A percentile compares a stretch with the other conserved stretches of the same genome.
Evolutionary conservation across 106 monocot genomes (phyloP).

Genomic region (Apostasia shenzhenica): DNA sequence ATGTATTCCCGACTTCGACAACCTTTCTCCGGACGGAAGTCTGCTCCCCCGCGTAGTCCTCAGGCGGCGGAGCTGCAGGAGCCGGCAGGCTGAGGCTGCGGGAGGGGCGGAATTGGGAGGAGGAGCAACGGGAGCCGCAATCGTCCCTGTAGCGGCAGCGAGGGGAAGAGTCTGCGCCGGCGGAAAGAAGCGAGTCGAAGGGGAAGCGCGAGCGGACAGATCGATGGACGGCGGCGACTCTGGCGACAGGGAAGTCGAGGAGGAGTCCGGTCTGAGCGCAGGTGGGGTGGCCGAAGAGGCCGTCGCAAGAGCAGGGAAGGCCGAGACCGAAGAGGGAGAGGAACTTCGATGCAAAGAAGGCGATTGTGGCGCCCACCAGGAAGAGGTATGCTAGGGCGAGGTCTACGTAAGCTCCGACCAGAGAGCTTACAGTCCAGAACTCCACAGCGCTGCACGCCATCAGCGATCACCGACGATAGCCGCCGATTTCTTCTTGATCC

Average conservation of each 20-base stretch:
- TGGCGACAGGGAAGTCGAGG: background rate
- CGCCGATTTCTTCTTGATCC: too few species aligned
- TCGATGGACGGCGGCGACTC: constrained; percentile 13
- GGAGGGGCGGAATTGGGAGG: background rate
- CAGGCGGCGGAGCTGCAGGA: constrained; percentile 1
- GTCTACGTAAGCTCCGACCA: constrained; percentile 64
- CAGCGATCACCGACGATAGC: too few species aligned
- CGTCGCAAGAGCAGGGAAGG: constrained; percentile 49
- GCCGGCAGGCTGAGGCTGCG: background rate
- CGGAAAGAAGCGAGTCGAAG: constrained; percentile 13
- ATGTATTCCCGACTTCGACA: background rate
- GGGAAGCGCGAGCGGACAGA: constrained; percentile 22
- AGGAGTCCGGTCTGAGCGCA: constrained; percentile 24
- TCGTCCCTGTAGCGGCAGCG: constrained; percentile 7
- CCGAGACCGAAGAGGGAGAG: constrained; percentile 47
- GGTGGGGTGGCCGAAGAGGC: constrained; percentile 8
- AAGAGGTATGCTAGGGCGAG: constrained; percentile 52
- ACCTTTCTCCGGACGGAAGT: background rate
- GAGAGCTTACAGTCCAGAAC: constrained; percentile 38
- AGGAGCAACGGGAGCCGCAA: background rate
- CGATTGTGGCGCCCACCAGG: constrained; percentile 48
- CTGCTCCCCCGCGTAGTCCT: background rate
- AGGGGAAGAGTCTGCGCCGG: background rate
- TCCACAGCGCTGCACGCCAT: too few species aligned
- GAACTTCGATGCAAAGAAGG: constrained; percentile 37